These are phyloP conservation scores for Aspergillus biplanus DNA, from an alignment of 495 filamentous ascomycete genomes.

Conservation along the genomic window DNA sequence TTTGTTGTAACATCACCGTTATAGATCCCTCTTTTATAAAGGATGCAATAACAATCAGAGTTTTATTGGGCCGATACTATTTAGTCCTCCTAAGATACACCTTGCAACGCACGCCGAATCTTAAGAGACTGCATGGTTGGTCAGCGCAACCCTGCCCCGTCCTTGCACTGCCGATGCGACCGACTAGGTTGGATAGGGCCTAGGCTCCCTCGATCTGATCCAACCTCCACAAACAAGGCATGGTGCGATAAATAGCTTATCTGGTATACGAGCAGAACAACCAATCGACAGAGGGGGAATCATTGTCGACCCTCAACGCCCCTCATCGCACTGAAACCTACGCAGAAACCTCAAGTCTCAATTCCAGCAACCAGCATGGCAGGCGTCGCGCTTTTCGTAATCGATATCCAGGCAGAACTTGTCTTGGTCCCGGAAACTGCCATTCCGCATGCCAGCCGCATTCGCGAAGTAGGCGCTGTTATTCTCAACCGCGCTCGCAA, in stretches of 20 bases:
- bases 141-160: too few species aligned
- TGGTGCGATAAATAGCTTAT: background rate
- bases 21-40: too few species aligned
- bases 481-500: conserved; percentile 8
- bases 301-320: background rate
- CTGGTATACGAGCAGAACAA: background rate
- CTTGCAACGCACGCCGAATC: too few species aligned
- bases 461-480: background rate
- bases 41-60: too few species aligned
- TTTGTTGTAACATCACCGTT: too few species aligned
- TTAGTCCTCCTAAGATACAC: too few species aligned
- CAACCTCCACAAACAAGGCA: background rate
- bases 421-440: background rate
- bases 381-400: conserved; percentile 5
- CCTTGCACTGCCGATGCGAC: too few species aligned
- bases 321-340: background rate
- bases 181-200: background rate
- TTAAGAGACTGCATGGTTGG: too few species aligned
- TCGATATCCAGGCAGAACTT: conserved; percentile 11
- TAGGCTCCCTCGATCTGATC: background rate
- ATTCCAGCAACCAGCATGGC: background rate
- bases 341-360: background rate
- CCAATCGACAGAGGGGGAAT: too few species aligned
- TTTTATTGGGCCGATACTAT: too few species aligned
- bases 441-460: conserved; percentile 6